Conservation (phyloP, 345 rosid genomes). For the Eucalyptus sp. region DNA sequence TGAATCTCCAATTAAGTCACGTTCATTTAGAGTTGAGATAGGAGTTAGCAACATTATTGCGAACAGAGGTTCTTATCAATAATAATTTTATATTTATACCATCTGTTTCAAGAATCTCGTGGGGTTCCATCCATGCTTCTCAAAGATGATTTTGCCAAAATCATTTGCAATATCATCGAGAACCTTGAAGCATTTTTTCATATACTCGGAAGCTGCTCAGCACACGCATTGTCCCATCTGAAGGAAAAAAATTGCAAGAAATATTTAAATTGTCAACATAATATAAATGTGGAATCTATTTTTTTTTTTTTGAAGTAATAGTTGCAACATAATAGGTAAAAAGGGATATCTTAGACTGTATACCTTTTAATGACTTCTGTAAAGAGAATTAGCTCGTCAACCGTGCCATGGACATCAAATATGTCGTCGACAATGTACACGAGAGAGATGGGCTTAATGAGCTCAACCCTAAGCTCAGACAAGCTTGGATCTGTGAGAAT, state of each 20-base stretch:
- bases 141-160: slow-evolving; percentile 1
- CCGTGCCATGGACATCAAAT: slow-evolving; percentile 31
- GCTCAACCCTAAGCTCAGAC: slow-evolving; percentile 24
- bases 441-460: slow-evolving; percentile 41
- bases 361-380: too few species aligned
- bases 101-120: background rate
- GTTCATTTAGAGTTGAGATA: background rate
- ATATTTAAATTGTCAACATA: background rate
- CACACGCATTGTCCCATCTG: background rate
- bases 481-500: slow-evolving; percentile 29
- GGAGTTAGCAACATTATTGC: background rate
- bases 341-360: too few species aligned
- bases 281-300: too few species aligned
- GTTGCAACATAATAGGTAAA: background rate
- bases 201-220: slow-evolving; percentile 12
- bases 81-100: background rate
- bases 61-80: too few species aligned
- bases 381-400: too few species aligned
- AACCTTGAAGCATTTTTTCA: slow-evolving; percentile 13
- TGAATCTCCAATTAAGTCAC: background rate
- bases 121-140: background rate
- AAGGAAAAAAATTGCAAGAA: background rate
- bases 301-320: too few species aligned
- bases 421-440: slow-evolving; percentile 44
- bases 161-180: slow-evolving; percentile 8